Evolutionary conservation across 73 alveolate genomes (phyloP).

Genomic region (Paramecium primaurelia): DNA sequence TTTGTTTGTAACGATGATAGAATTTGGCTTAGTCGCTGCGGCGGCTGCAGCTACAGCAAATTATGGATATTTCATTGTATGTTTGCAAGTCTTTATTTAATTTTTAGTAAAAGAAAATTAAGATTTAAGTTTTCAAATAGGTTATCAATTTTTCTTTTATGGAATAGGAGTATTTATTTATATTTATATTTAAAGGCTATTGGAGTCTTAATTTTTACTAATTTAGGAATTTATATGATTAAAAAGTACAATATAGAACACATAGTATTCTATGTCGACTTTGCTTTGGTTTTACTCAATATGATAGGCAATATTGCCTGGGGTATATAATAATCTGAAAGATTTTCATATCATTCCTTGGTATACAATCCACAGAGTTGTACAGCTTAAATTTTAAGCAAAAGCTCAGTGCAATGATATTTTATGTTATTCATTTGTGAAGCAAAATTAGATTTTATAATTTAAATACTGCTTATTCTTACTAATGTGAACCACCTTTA

Average conservation of each 20-base stretch:
- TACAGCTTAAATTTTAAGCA: background rate
- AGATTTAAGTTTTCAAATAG: background rate
- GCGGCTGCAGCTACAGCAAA: slow-evolving; percentile 43
- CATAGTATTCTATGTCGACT: background rate
- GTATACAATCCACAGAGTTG: slow-evolving; percentile 14
- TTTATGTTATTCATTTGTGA: background rate
- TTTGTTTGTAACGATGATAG: background rate
- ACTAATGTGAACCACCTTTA: too few species aligned
- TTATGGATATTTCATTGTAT: background rate
- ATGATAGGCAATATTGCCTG: background rate
- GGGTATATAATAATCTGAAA: background rate
- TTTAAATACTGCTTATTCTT: too few species aligned
- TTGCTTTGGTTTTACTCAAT: slow-evolving; percentile 10
- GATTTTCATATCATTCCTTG: slow-evolving; percentile 6
- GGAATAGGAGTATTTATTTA: background rate
- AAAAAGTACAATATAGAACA: background rate
- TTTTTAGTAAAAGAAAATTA: background rate
- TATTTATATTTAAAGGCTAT: background rate
- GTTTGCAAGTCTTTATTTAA: background rate
- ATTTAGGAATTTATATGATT: background rate
- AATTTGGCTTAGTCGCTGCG: background rate
- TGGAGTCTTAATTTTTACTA: background rate
- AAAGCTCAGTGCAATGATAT: background rate
- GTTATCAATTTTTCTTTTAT: slow-evolving; percentile 12
- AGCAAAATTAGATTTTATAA: background rate